Percentiles rank a stretch among this genome's conserved stretches.
These are phyloP conservation scores for Lyophyllum atratum DNA, from an alignment of 768 basidiomycete genomes.

Conservation along the genomic window DNA sequence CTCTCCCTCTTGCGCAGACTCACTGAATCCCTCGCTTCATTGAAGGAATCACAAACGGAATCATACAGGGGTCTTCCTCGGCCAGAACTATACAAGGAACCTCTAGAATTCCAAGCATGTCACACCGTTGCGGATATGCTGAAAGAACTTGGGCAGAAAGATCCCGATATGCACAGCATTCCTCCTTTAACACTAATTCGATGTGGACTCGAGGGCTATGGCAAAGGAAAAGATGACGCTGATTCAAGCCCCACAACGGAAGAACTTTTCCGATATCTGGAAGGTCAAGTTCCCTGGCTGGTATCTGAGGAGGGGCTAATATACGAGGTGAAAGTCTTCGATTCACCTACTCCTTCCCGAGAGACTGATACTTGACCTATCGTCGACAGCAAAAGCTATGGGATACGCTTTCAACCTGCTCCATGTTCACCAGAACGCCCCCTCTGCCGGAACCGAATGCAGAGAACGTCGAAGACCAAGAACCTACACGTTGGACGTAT, in stretches of 20 bases:
- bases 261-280: conserved; percentile 60
- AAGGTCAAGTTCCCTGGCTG: conserved; percentile 61
- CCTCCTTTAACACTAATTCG: conserved; percentile 61
- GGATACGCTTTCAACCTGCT: conserved; percentile 56
- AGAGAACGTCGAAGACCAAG: conserved; percentile 22
- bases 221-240: conserved; percentile 35
- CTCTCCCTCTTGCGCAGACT: conserved; percentile 54
- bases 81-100: conserved; percentile 52
- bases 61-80: conserved; percentile 60
- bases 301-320: conserved; percentile 47
- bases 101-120: conserved; percentile 41
- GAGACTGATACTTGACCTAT: neutral
- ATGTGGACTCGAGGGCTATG: conserved; percentile 57
- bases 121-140: conserved; percentile 46
- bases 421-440: conserved; percentile 48
- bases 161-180: conserved; percentile 32
- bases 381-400: conserved; percentile 51
- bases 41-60: conserved; percentile 58
- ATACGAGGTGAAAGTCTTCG: conserved; percentile 50
- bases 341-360: neutral
- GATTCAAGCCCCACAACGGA: conserved; percentile 49
- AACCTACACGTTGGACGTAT: conserved; percentile 41
- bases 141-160: conserved; percentile 28
- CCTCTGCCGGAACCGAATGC: conserved; percentile 17
- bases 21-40: conserved; percentile 51